phyloP scores from a whole-genome alignment of 257 asterid species.

The Coffea canephora region DNA sequence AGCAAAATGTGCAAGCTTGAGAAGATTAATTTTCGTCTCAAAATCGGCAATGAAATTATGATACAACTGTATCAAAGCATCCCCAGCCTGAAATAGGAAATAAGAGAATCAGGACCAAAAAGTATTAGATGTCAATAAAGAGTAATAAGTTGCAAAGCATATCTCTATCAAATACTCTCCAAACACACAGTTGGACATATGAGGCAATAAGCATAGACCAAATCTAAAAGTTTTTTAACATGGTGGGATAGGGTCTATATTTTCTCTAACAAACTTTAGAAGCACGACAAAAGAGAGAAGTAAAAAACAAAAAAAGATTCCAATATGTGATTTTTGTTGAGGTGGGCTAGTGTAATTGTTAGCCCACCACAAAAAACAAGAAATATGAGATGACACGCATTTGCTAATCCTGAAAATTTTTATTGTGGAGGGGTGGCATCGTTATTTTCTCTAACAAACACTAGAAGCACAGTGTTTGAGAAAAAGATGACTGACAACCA shows the following conservation, averaged over 20 bases:
- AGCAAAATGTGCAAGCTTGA: conserved; percentile 95
- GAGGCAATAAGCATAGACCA: not conserved
- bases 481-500: too few relatives aligned
- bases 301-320: too few relatives aligned
- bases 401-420: too few relatives aligned
- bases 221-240: not conserved
- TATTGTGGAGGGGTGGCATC: too few relatives aligned
- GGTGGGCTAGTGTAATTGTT: not conserved
- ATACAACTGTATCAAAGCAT: conserved; percentile 83
- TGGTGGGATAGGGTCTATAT: not conserved
- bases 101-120: conserved; percentile 9
- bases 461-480: too few relatives aligned
- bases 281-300: not conserved
- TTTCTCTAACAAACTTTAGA: not conserved
- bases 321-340: not conserved
- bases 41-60: conserved; percentile 89
- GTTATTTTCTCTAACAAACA: too few relatives aligned
- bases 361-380: too few relatives aligned
- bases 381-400: too few relatives aligned
- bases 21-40: conserved; percentile 95
- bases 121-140: conserved; percentile 11
- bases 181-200: not conserved
- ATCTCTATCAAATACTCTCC: not conserved
- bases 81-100: conserved; percentile 70
- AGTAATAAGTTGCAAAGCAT: not conserved